Evolutionary conservation across 805 yeast genomes (phyloP).

Genomic region (Candida boidinii): DNA sequence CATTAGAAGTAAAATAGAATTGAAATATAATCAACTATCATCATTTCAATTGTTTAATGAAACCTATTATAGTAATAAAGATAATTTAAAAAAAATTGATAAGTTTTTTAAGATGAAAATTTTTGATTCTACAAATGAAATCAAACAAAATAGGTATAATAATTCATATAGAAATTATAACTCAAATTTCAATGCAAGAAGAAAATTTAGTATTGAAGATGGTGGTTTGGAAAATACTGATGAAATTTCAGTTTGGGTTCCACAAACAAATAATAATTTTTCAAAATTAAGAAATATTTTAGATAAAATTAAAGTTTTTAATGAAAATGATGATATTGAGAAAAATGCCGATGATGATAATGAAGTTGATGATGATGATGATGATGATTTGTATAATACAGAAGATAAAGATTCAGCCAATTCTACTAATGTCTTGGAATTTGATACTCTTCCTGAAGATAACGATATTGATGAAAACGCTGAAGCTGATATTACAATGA

Average conservation of each 20-base stretch:
- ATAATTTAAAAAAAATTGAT: too few species aligned
- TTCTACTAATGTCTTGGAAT: not conserved
- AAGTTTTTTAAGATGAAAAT: slow-evolving; percentile 39
- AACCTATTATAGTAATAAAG: slow-evolving; percentile 11
- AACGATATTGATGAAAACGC: not conserved
- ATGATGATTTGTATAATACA: not conserved
- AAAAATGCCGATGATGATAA: not conserved
- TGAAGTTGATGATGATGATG: not conserved
- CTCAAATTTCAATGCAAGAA: too few species aligned
- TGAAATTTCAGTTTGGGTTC: slow-evolving; percentile 33
- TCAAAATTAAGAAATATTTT: slow-evolving; percentile 29
- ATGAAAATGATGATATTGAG: not conserved
- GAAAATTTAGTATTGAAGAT: slow-evolving; percentile 1
- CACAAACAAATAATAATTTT: slow-evolving; percentile 31
- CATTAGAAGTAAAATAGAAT: slow-evolving; percentile 50
- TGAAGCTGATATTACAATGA: too few species aligned
- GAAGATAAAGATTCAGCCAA: not conserved
- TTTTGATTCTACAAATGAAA: slow-evolving; percentile 24
- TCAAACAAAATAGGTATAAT: slow-evolving; percentile 11
- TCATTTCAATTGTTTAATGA: slow-evolving; percentile 30
- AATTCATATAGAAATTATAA: slow-evolving; percentile 7
- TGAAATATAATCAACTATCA: slow-evolving; percentile 36
- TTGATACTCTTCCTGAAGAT: not conserved
- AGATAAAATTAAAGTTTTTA: slow-evolving; percentile 11
- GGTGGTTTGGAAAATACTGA: slow-evolving; percentile 17